Base-by-base conservation (phyloP, 257 asterid species). In the Petrea volubilis region DNA sequence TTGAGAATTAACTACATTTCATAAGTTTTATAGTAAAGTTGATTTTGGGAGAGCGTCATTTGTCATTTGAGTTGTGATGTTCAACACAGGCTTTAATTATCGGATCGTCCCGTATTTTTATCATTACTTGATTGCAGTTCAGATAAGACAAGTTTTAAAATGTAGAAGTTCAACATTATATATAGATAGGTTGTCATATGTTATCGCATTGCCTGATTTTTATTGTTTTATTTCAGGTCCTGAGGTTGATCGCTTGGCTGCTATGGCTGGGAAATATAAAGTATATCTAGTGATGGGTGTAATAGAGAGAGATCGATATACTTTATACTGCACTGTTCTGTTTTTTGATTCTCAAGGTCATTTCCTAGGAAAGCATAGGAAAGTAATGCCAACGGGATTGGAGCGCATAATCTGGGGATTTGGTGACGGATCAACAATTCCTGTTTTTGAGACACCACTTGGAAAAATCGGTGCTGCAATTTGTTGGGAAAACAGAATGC, bases 401-500 rank as follows among this genome's bases (percentile, higher is more conserved):
- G 99, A 95, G 61, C 96, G 98, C 59, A 82, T 95, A 46, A 88
- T 95, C 50, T 95, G 98, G 99, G 97, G 99, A 51, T 95, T 92
- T 21, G 98, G 99, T 41, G 99, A 95, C 70, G 99, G 99, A 12
- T 91, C 98, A 20, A 95, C 99, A 17, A 90, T 92, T 76, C 99
- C 97, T 3, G 96, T 91, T 74, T 91, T 85, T 31, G 95, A 95
- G 67, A 95, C 99, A 12, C 89, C 99, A 36, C 59, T 95, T 68
- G 98, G 98, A 17, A 95, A 92, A 78, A 90, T 95, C 0, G 98
- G 99, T 44, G 99, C 96, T 20, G 99, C 99, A 29, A 90, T 95
- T 73, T 95, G 99, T 82, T 95, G 99, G 99, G 98, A 95, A 82
- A 95, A 95, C 75, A 79, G 88, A 77, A 95, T 91, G 99, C 99